Conservation (phyloP, 306 rosid species). For the Corylus avellana region DNA sequence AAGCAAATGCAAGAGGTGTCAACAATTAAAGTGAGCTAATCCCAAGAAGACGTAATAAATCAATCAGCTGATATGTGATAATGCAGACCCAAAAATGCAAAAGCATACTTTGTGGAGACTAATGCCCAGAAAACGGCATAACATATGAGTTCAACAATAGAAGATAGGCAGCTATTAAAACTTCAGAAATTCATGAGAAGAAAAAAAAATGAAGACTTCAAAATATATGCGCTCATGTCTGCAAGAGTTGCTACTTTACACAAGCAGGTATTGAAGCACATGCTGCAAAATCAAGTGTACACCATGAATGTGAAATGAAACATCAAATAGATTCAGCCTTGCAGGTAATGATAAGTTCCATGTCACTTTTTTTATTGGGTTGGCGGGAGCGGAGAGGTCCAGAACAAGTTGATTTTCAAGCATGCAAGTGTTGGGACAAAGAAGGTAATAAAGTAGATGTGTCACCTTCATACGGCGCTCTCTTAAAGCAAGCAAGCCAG, state of each 20-base stretch:
- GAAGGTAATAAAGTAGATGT: background rate
- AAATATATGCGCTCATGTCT: background rate
- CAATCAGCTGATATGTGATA: background rate
- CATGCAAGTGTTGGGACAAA: background rate
- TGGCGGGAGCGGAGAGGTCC: background rate
- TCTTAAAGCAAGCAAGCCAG: conserved; percentile 60
- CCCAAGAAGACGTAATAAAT: background rate
- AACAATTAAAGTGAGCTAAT: background rate
- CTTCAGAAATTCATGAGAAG: background rate
- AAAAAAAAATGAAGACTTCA: background rate
- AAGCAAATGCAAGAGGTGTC: background rate
- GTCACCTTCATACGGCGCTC: conserved; percentile 66
- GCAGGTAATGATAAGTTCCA: background rate
- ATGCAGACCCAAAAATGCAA: background rate
- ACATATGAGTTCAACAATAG: background rate
- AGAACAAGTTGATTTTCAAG: background rate
- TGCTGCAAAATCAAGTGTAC: background rate
- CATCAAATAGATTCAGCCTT: background rate
- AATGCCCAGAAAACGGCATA: background rate
- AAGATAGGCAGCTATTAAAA: background rate
- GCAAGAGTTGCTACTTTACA: background rate
- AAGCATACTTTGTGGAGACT: background rate
- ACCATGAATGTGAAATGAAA: background rate
- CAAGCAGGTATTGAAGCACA: background rate
- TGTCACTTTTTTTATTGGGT: background rate